phyloP scores from a whole-genome alignment of 1,284 basidiomycete genomes.

The Caloboletus firmus region DNA sequence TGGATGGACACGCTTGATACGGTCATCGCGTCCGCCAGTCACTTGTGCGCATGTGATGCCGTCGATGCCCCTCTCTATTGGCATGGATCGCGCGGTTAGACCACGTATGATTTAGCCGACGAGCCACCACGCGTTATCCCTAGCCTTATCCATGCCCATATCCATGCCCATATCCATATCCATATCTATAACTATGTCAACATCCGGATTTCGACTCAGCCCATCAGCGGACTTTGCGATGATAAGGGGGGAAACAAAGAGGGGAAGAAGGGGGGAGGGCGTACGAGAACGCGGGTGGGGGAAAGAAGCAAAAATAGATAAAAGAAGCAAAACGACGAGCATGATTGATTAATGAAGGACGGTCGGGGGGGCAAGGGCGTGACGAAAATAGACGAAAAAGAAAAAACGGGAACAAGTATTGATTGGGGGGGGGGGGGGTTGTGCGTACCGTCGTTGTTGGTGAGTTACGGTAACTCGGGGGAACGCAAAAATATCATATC shows the following conservation, averaged over 20 bases:
- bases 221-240: conserved; percentile 15
- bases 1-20: conserved; percentile 56
- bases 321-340: conserved; percentile 11
- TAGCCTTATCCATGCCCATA: not conserved
- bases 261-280: not conserved
- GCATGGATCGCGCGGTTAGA: conserved; percentile 51
- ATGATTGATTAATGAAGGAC: conserved; percentile 13
- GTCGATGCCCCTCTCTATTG: conserved; percentile 52
- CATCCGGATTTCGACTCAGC: not conserved
- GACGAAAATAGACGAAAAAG: not conserved
- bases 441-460: conserved; percentile 57
- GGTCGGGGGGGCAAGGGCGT: not conserved
- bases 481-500: conserved; percentile 57
- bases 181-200: no score
- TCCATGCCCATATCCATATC: not conserved
- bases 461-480: conserved; percentile 61
- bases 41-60: conserved; percentile 58
- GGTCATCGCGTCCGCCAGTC: conserved; percentile 58
- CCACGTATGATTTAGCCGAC: conserved; percentile 37
- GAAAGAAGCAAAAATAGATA: not conserved
- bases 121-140: not conserved
- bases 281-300: conserved; percentile 4
- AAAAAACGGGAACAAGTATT: not conserved
- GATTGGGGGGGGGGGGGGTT: not conserved
- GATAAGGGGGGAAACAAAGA: conserved; percentile 15